Base-by-base conservation (phyloP, 345 rosid genomes). In the Rhodomyrtus tomentosa region DNA sequence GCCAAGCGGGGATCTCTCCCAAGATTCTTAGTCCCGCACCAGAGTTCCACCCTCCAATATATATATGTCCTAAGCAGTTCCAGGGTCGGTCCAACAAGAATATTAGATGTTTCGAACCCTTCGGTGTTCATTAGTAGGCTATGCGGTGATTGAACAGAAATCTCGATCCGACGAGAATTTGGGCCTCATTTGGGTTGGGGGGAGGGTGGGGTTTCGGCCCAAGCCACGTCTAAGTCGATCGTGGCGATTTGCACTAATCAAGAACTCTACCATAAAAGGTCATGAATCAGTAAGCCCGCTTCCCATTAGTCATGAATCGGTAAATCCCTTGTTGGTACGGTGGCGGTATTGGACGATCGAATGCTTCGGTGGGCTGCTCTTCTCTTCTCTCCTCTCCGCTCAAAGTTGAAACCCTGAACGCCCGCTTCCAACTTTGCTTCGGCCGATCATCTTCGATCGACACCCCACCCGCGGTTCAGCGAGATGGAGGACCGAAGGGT, bases 291-390 rank as follows among this genome's bases (percentile, higher is more conserved):
- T 6, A 29, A 59, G 73, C 73, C 40, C 40, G 7, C 73, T 29
- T 15, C 16, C 40, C 38, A 16, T 16, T 4, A 3, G 24, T 3
- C 24, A 12, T 62, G 74, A 62, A 32, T 32, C 1, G 42, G 22
- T 62, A 62, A 36, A 32, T 62, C 0, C 22, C 42, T 32, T 6
- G 9, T 16, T 32, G 42, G 42, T 4, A 18, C 1, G 24, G 45
- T 16, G 3, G 6, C 24, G 76, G 76, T 32, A 7, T 32, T 68
- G 76, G 76, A 32, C 0, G 42, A 32, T 32, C 40, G 73, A 59
- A 29, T 36, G 40, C 29, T 29, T 29, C 2, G 8, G 40, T 0
- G 0, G 40, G 22, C 3, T 27, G 9, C 36, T 58, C 68, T 21
- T 54, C 56, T 54, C 12, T n/a, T 14, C 40, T 15, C 40, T 29